Percentiles rank a stretch among this genome's conserved stretches.
phyloP scores from a whole-genome alignment of 441 rosid species.

The Pelargonium cotyledonis region DNA sequence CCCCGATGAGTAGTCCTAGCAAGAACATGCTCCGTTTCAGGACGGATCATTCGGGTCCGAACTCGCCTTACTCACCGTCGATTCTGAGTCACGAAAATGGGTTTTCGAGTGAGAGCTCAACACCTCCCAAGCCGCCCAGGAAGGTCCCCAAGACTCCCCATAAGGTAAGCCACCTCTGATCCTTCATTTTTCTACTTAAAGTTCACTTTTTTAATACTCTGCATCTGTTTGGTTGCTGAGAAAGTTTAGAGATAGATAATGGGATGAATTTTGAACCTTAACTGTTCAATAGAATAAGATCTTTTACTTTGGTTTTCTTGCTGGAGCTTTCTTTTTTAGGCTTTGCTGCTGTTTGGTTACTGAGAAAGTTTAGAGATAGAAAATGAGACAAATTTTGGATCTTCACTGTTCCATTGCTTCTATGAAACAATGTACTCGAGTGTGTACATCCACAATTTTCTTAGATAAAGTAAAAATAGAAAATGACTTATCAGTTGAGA shows the following conservation, averaged over 20 bases:
- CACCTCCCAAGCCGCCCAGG: slow-evolving; percentile 80
- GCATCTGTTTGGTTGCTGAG: background rate
- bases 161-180: slow-evolving; percentile 28
- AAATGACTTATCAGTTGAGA: background rate
- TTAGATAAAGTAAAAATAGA: too few relatives aligned
- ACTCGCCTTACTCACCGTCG: slow-evolving; percentile 47
- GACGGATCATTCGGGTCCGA: slow-evolving; percentile 74
- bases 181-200: too few relatives aligned
- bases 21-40: slow-evolving; percentile 81
- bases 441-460: too few relatives aligned
- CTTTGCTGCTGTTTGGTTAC: background rate
- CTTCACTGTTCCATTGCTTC: too few relatives aligned
- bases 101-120: slow-evolving; percentile 52
- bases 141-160: slow-evolving; percentile 97
- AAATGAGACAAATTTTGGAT: too few relatives aligned
- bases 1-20: slow-evolving; percentile 63
- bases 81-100: slow-evolving; percentile 63
- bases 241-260: background rate
- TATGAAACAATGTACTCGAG: too few relatives aligned
- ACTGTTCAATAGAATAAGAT: too few relatives aligned
- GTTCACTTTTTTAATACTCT: too few relatives aligned
- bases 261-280: too few relatives aligned
- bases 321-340: too few relatives aligned
- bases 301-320: too few relatives aligned
- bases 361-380: too few relatives aligned